Evolutionary conservation across 345 rosid species (phyloP), one percentile per base, ranked within the genome.

Genomic region (Eucalyptus cloeziana): DNA sequence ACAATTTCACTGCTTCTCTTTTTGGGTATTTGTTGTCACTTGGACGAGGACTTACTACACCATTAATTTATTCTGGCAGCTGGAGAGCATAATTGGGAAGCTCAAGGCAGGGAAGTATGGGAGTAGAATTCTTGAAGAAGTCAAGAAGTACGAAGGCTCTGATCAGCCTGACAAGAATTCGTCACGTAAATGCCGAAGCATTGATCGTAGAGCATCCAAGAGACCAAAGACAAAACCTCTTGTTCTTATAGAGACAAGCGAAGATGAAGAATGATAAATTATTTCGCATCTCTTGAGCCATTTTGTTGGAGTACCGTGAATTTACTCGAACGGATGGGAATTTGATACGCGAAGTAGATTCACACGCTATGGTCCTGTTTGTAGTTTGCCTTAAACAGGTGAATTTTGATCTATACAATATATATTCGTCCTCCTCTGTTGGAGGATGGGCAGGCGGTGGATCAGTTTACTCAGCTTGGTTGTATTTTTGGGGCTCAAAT

Each of bases 81-180:
- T 97, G 94, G 99, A 96, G 93, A 95, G 89, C 88, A 93, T 96
- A 49, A 95, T 96, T 88, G 99, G 99, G 88, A 97, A 95, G 89
- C 76, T 97, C 88, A 96, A 97, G 94, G 91, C 96, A 27, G 94
- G 92, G 24, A 97, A 93, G 89, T 97, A 94, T 16, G 99, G 99
- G 51, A 94, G 88, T 88, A 94, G 91, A 93, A 95, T 96, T 92
- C 96, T 97, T 14, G 95, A 95, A 93, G 95, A 92, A 91, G 94
- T 96, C 44, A 88, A 79, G 86, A 94, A 91, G 71, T 91, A 91
- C 54, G 89, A 54, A 8, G 49, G 13, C 54, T 64, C 93, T 7
- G 93, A 89, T 79, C 89, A 87, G 86, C 89, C 90, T 80, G 92
- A 89, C 76, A 56, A 43, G 86, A 86, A 62, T 45, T 24, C 24